A percentile compares a stretch with the other conserved stretches of the same genome.
Evolutionary conservation across 2,329 filamentous ascomycete genomes (phyloP).

Genomic region (Ascochyta pisi): DNA sequence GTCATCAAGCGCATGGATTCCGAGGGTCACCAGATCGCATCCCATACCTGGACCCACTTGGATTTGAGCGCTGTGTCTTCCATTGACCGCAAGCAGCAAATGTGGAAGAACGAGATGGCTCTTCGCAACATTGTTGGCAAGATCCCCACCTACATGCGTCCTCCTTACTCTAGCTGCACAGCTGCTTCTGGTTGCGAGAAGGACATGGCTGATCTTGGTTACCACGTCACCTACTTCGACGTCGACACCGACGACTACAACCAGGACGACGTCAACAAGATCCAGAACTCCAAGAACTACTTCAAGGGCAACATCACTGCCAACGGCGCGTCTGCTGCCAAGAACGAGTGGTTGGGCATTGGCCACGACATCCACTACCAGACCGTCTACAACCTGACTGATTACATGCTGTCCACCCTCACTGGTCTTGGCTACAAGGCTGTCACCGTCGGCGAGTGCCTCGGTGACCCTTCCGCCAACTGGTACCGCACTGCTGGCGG

Average conservation of each 20-base stretch:
- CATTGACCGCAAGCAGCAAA: constrained; percentile 55
- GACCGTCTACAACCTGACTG: constrained; percentile 54
- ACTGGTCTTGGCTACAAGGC: constrained; percentile 51
- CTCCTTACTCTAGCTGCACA: constrained; percentile 58
- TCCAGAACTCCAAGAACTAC: constrained; percentile 61
- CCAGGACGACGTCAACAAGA: constrained; percentile 55
- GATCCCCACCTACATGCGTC: constrained; percentile 63
- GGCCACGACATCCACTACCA: constrained; percentile 59
- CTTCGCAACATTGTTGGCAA: constrained; percentile 63
- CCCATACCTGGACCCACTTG: constrained; percentile 64
- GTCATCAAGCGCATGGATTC: constrained; percentile 63
- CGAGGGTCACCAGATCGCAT: constrained; percentile 67
- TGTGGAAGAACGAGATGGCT: constrained; percentile 63
- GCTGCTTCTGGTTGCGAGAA: constrained; percentile 50
- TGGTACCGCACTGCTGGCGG: constrained; percentile 56
- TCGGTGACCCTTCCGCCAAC: constrained; percentile 54
- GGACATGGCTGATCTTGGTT: constrained; percentile 57
- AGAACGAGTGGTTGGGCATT: constrained; percentile 58
- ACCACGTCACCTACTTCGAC: constrained; percentile 67
- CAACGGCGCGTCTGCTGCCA: constrained; percentile 31
- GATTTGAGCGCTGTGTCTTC: constrained; percentile 55
- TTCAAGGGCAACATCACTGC: constrained; percentile 57
- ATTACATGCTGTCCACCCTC: constrained; percentile 53
- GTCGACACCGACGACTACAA: constrained; percentile 69
- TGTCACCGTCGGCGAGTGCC: constrained; percentile 57